Percentiles rank a stretch among this genome's conserved stretches.
Conservation (phyloP, 257 asterid genomes). For the Solanum stenotomum region DNA sequence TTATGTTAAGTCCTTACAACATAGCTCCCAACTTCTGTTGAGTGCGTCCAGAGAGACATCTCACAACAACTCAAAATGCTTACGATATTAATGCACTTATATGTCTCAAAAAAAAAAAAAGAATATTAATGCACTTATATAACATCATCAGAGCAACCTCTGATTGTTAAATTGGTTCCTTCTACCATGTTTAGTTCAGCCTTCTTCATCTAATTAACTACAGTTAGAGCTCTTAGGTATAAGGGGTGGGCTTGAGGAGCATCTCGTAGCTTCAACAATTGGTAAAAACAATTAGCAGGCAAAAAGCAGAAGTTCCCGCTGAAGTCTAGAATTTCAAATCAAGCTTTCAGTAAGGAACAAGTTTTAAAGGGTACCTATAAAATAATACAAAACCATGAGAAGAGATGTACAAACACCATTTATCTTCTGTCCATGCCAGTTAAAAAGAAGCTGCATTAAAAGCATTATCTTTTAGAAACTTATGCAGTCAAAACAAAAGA, state of each 20-base stretch:
- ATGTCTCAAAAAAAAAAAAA: not conserved
- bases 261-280: not conserved
- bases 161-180: not conserved
- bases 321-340: not conserved
- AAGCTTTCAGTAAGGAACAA: not conserved
- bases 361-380: constrained; percentile 46
- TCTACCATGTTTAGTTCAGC: not conserved
- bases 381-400: constrained; percentile 57
- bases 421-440: constrained; percentile 44
- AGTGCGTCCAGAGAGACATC: not conserved
- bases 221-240: not conserved
- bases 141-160: not conserved
- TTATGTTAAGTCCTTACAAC: not conserved
- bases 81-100: not conserved
- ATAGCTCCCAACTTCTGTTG: not conserved
- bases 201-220: not conserved
- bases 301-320: not conserved
- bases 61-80: not conserved
- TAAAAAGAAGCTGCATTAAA: constrained; percentile 62
- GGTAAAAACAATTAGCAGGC: not conserved
- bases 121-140: too few relatives aligned
- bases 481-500: not conserved
- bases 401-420: constrained; percentile 43
- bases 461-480: not conserved
- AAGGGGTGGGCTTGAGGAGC: not conserved